These are phyloP conservation scores for Claviceps capensis DNA, from an alignment of 2,329 filamentous ascomycete species.

Conservation along the genomic window DNA sequence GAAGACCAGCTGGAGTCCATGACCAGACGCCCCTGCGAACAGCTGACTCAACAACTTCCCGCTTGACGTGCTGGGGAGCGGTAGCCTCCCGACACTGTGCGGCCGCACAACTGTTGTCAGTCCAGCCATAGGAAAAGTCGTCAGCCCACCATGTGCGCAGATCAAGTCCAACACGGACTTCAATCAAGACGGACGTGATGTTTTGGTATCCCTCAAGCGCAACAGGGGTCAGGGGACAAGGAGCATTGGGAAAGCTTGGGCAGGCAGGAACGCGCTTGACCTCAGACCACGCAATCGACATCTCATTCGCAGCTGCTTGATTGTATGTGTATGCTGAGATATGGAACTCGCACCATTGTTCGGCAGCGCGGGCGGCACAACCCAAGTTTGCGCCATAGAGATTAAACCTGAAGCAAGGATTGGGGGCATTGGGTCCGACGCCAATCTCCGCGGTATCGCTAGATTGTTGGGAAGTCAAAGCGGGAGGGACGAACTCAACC, in stretches of 20 bases:
- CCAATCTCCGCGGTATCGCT: slow-evolving; percentile 26
- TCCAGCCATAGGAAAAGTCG: slow-evolving; percentile 27
- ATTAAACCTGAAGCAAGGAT: slow-evolving; percentile 25
- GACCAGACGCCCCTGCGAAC: slow-evolving; percentile 20
- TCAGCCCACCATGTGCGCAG: slow-evolving; percentile 28
- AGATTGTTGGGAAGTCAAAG: slow-evolving; percentile 15
- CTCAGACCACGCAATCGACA: slow-evolving; percentile 26
- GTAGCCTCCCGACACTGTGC: slow-evolving; percentile 19
- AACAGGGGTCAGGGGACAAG: slow-evolving; percentile 22
- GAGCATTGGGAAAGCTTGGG: slow-evolving; percentile 17
- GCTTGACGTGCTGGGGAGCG: slow-evolving; percentile 16
- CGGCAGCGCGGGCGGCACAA: slow-evolving; percentile 21
- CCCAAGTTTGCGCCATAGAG: slow-evolving; percentile 25
- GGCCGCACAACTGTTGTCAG: slow-evolving; percentile 26
- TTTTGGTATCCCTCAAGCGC: slow-evolving; percentile 24
- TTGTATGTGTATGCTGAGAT: slow-evolving; percentile 28
- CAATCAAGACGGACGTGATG: slow-evolving; percentile 25
- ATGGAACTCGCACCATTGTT: slow-evolving; percentile 27
- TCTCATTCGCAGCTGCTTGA: slow-evolving; percentile 17
- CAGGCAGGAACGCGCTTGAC: slow-evolving; percentile 25
- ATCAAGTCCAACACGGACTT: slow-evolving; percentile 22
- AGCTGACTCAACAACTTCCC: slow-evolving; percentile 18
- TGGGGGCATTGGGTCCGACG: slow-evolving; percentile 23
- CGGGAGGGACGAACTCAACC: slow-evolving; percentile 25
- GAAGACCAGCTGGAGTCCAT: slow-evolving; percentile 19